A percentile compares a stretch with the other conserved stretches of the same genome.
Evolutionary conservation across 2,329 filamentous ascomycete genomes (phyloP).

Genomic region (Diplocarpon rosae): DNA sequence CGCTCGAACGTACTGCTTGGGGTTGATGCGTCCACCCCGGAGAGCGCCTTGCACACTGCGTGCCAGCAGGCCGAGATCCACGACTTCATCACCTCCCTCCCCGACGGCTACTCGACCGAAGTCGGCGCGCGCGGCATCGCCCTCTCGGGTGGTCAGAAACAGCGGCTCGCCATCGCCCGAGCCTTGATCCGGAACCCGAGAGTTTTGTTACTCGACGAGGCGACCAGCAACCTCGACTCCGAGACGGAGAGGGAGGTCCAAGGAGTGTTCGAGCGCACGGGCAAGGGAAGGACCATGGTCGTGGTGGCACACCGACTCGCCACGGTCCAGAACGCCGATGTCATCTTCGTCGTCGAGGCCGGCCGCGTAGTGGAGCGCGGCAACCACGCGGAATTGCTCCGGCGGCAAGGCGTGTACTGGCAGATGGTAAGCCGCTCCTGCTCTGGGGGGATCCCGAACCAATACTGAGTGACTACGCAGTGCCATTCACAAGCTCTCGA

Average conservation of each 20-base stretch:
- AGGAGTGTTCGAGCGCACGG: constrained; percentile 41
- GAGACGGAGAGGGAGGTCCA: constrained; percentile 70
- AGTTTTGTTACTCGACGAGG: constrained; percentile 73
- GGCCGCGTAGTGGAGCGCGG: constrained; percentile 75
- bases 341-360: constrained; percentile 57
- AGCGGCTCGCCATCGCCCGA: constrained; percentile 79
- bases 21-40: constrained; percentile 45
- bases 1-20: constrained; percentile 58
- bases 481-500: neutral
- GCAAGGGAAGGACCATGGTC: constrained; percentile 49
- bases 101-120: constrained; percentile 69
- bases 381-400: constrained; percentile 40
- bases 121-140: constrained; percentile 79
- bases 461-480: neutral
- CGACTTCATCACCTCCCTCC: constrained; percentile 39
- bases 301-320: constrained; percentile 67
- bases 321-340: constrained; percentile 64
- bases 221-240: constrained; percentile 64
- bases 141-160: constrained; percentile 83
- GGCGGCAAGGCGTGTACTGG: constrained; percentile 7
- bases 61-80: constrained; percentile 40
- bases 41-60: constrained; percentile 33
- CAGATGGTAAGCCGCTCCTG: constrained; percentile 1
- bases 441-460: neutral
- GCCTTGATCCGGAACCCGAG: constrained; percentile 79